Evolutionary conservation across 1,139 yeast species (phyloP), one percentile per base, ranked within the genome.

Genomic region (Debaryomyces subglobosus): DNA sequence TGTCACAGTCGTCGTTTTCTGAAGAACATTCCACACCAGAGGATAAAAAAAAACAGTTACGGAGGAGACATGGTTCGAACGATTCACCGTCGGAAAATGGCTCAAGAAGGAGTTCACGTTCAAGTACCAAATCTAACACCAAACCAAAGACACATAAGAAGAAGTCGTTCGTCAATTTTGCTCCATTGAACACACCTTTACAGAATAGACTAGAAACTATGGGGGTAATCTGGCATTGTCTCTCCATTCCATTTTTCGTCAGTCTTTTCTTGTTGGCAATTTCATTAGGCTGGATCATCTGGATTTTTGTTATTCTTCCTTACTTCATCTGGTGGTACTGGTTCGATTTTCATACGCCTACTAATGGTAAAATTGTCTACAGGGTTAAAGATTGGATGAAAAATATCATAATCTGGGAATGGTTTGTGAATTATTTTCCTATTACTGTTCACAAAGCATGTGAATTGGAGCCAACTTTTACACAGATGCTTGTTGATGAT

Each of bases 371-470:
- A 18, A 86, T 81, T 1, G 78, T 80, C 5, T 71, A 78, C 49
- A 67, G 95, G 37, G 74, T 78, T 39, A 82, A 89, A 2, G 68
- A 71, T 3, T 73, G 82, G 72, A 74, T 89, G 63, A 77, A 89
- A 53, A 78, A 81, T 35, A 62, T 83, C 40, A 61, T 69, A 3
- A 57, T 86, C n/a, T 92, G 96, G 95, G 79, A 77, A 49, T 79
- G 84, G 71, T 89, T 87, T 65, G 86, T 85, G 34, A 72, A 77
- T 43, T 94, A 91, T 67, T 94, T 87, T 67, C 98, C 98, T 0
- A 82, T 94, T 15, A 68, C 69, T 2, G 72, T 90, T n/a, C 86
- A 85, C 65, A 89, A 86, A 61, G 78, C 92, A 0, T 77, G 76
- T 12, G 89, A 85, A 13, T 72, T 92, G 49, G 83, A 80, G 53